Evolutionary conservation across 257 asterid species (phyloP).

Genomic region (Solanum neorickii): DNA sequence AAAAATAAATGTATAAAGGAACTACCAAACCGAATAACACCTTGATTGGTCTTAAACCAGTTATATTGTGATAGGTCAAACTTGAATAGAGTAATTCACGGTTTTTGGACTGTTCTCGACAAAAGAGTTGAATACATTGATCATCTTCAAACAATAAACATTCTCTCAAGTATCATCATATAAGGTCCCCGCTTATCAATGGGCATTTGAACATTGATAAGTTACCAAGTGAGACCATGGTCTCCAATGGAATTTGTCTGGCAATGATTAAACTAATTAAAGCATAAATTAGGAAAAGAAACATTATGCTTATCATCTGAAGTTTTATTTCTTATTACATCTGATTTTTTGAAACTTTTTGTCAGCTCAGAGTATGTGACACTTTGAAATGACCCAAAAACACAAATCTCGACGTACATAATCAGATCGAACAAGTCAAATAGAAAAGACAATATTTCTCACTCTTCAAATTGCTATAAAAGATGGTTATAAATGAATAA

Average conservation of each 20-base stretch:
- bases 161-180: background rate
- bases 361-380: background rate
- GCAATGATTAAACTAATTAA: background rate
- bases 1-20: background rate
- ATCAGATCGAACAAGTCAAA: background rate
- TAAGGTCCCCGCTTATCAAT: background rate
- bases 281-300: background rate
- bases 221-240: background rate
- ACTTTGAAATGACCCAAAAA: background rate
- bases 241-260: background rate
- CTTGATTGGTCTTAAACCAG: background rate
- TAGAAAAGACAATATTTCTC: background rate
- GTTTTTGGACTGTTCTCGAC: background rate
- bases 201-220: background rate
- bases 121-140: background rate
- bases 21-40: background rate
- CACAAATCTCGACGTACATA: background rate
- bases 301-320: background rate
- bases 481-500: background rate
- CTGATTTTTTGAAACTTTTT: background rate
- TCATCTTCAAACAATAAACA: background rate
- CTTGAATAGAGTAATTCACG: background rate
- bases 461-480: background rate
- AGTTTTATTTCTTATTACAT: background rate
- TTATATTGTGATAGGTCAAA: background rate